Evolutionary conservation across 768 basidiomycete species (phyloP).

Genomic region (Boletus sensibilis): DNA sequence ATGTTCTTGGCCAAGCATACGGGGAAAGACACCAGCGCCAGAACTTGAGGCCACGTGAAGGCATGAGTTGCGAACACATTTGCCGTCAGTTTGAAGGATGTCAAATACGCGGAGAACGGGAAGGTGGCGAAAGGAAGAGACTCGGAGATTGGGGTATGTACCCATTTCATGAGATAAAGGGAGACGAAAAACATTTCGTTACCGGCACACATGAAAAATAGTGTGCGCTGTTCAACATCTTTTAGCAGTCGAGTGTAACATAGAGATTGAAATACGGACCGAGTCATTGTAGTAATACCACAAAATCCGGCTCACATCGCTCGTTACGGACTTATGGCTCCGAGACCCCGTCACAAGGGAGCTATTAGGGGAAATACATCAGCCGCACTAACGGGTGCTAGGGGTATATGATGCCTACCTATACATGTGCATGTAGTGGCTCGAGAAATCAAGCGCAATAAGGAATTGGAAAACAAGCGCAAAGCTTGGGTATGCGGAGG

Average conservation of each 20-base stretch:
- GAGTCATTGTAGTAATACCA: constrained; percentile 93
- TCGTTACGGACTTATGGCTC: constrained; percentile 90
- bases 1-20: constrained; percentile 83
- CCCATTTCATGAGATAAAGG: constrained; percentile 91
- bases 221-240: constrained; percentile 53
- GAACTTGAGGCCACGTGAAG: constrained; percentile 78
- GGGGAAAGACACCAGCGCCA: constrained; percentile 62
- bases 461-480: constrained; percentile 90
- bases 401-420: constrained; percentile 51
- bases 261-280: constrained; percentile 46
- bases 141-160: constrained; percentile 59
- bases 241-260: not conserved
- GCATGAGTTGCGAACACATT: too few relatives aligned
- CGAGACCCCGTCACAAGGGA: constrained; percentile 92
- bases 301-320: constrained; percentile 89
- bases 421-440: constrained; percentile 99
- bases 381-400: not conserved
- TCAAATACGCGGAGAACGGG: constrained; percentile 20
- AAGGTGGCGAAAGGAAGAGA: constrained; percentile 14
- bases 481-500: constrained; percentile 83
- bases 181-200: constrained; percentile 97
- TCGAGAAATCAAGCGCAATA: constrained; percentile 95
- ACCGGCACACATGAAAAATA: constrained; percentile 90
- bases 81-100: too few relatives aligned
- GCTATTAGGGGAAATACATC: constrained; percentile 41